Evolutionary conservation across 768 basidiomycete species (phyloP), one percentile per base, ranked within the genome.

Genomic region (Termitomyces sp.): DNA sequence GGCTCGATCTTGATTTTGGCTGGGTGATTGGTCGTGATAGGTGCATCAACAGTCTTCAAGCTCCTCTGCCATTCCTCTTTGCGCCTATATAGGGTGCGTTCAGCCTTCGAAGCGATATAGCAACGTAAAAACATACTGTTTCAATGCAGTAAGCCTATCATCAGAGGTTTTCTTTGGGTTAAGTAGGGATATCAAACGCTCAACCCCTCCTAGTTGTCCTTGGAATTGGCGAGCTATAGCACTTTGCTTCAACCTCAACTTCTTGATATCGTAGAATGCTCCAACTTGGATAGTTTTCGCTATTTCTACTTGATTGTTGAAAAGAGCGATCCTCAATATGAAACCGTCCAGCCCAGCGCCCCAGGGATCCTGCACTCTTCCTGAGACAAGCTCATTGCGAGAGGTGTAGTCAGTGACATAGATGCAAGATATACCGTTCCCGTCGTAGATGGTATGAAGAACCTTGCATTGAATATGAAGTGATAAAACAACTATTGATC

Each of bases 391-490:
- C 50, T 77, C 69, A 4, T 74, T 62, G 53, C 85, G 77, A 3
- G 70, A 65, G 1, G 86, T 86, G 63, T 87, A 89, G 66, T 90
- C 88, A 8, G 86, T 88, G 32, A 85, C 80, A 59, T 80, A 84
- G 38, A 88, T 67, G 48, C 71, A 75, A 4, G 76, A 68, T 25
- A 66, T 65, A 27, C 71, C 66, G 31, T 66, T 61, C 17, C 71
- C 62, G 43, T 73, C 69, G 19, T 67, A 59, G 12, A 71, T 69
- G 19, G 73, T 58, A 57, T 78, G 74, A 4, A 88, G 68, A 34
- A 86, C 66, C 86, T 87, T 14, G 52, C 21, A 32, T n/a, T 7
- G 48, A 14, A 27, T 25, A 43, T 53, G 12, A 43, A 49, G 14
- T 14, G 52, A n/a, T 31, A 1, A n/a, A 59, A 27, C 23, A 49